These are phyloP conservation scores for Thelephora aurantiotincta DNA, from an alignment of 768 basidiomycete species.

Conservation along the genomic window DNA sequence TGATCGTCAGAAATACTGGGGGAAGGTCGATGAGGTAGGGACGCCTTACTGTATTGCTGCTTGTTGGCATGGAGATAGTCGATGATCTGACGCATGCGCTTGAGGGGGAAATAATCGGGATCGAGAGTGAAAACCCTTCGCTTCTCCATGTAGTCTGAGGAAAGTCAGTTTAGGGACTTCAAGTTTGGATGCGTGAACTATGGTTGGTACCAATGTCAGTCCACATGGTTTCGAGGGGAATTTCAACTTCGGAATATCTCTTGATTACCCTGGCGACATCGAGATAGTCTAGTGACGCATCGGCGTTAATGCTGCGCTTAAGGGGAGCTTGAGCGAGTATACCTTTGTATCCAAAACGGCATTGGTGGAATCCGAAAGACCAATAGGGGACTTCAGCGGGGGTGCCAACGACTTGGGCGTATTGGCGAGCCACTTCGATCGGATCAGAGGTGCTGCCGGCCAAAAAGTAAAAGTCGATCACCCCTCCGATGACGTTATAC, in stretches of 20 bases:
- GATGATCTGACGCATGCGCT: conserved; percentile 52
- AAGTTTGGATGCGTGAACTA: neutral
- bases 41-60: conserved; percentile 39
- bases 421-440: conserved; percentile 46
- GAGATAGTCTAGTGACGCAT: conserved; percentile 31
- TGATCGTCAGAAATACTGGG: neutral
- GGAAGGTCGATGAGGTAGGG: neutral
- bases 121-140: conserved; percentile 60
- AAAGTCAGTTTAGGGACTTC: neutral
- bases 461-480: conserved; percentile 69
- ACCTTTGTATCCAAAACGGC: conserved; percentile 57
- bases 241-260: conserved; percentile 43
- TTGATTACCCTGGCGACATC: conserved; percentile 48
- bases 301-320: neutral
- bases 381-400: conserved; percentile 69
- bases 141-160: conserved; percentile 50
- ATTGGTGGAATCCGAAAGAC: conserved; percentile 61
- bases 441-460: conserved; percentile 50
- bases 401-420: conserved; percentile 47
- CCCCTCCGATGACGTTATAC: conserved; percentile 68
- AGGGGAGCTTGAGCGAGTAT: conserved; percentile 5
- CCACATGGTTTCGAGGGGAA: conserved; percentile 72
- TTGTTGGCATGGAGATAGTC: conserved; percentile 42
- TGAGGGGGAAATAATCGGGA: conserved; percentile 49
- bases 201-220: conserved; percentile 46